phyloP scores from a whole-genome alignment of 164 flowering plant species.

The Euptelea pleiosperma region DNA sequence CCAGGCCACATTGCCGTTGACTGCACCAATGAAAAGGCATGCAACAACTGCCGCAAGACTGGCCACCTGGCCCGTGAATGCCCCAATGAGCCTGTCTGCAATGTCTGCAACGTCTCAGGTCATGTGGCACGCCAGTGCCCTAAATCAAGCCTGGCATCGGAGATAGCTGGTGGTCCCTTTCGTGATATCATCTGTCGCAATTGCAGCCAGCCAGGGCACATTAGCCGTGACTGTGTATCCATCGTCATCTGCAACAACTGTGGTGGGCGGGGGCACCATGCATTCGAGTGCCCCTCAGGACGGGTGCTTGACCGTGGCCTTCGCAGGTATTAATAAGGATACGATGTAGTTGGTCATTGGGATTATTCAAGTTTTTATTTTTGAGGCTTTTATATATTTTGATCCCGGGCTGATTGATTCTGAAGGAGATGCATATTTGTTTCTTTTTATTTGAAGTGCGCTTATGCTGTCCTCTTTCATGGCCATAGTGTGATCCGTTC shows the following conservation, averaged over 20 bases:
- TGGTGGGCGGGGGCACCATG: constrained; percentile 49
- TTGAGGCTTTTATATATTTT: background rate
- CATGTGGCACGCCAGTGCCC: constrained; percentile 88
- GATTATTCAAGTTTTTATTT: no score
- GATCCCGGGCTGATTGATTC: background rate
- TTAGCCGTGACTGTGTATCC: constrained; percentile 40
- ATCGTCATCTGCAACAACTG: constrained; percentile 45
- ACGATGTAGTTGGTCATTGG: background rate
- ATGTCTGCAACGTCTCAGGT: constrained; percentile 61
- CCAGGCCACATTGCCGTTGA: constrained; percentile 48
- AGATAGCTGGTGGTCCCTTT: constrained; percentile 30
- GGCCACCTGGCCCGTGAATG: constrained; percentile 66
- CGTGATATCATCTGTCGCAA: constrained; percentile 37
- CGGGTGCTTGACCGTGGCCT: constrained; percentile 28
- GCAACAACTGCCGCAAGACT: constrained; percentile 51
- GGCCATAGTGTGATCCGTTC: background rate
- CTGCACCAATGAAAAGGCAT: constrained; percentile 54
- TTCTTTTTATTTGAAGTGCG: background rate
- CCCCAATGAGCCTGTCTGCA: constrained; percentile 59
- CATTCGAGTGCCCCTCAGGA: constrained; percentile 46
- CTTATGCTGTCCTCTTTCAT: background rate
- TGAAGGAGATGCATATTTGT: background rate
- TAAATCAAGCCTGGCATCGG: constrained; percentile 30
- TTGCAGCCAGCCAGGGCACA: constrained; percentile 44
- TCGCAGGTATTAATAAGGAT: constrained; percentile 26